Evolutionary conservation across 1,284 basidiomycete species (phyloP), one percentile per base, ranked within the genome.

Genomic region (Schizophyllum amplum): DNA sequence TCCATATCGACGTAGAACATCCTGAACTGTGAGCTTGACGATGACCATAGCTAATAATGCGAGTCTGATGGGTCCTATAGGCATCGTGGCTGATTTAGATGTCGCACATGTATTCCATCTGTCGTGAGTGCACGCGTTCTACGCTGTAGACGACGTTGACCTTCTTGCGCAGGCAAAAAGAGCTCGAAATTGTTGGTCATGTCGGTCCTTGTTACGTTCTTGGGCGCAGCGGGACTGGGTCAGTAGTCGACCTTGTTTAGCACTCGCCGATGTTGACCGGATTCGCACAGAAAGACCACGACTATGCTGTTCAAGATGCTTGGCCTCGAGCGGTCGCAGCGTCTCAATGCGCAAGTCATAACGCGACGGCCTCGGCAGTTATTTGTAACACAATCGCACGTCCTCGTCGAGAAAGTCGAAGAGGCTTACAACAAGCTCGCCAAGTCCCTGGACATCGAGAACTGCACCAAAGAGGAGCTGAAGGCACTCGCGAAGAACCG

Each of bases 241-340:
- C 65, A 21, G 71, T 55, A 22, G 22, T 24, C 24, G 17, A 60
- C 1, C 1, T 53, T 17, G 0, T n/a, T n/a, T 33, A 5, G 9
- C n/a, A 33, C 47, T 46, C 47, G n/a, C 52, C 60, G 55, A 20
- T 53, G 61, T 55, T 57, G 20, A 52, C 52, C 26, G 27, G 5
- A 13, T 6, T 33, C 5, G 5, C 27, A 33, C 62, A 87, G 85
- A 4, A 88, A 90, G 77, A 90, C 86, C 0, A 87, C 86, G 0
- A 86, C 84, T 0, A 86, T 88, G 78, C 69, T 87, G 0, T 86
- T 83, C 73, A 87, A 86, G 69, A 88, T 88, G 78, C 70, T 87
- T 3, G 77, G 80, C 4, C 78, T 87, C 5, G 82, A 88, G 62
- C 64, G 62, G 15, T 3, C 33, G 3, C 33, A 42, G 27, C 27